Evolutionary conservation across 2,329 filamentous ascomycete species (phyloP).

Genomic region (Colletotrichum lini): DNA sequence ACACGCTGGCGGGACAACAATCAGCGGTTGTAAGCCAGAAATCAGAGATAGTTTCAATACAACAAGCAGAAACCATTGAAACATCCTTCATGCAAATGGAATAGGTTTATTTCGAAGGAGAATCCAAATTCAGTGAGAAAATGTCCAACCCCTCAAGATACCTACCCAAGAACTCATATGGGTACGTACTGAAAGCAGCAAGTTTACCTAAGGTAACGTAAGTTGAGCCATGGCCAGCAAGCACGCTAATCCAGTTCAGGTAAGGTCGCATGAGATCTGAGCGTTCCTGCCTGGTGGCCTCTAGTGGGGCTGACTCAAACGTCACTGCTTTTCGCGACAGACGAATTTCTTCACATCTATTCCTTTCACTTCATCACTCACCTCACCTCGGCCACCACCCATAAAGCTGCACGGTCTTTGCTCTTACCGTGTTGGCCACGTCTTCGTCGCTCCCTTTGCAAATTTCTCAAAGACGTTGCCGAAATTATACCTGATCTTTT

Average conservation of each 20-base stretch:
- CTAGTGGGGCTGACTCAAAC: slow-evolving; percentile 42
- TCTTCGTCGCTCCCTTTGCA: slow-evolving; percentile 6
- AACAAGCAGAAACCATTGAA: not conserved
- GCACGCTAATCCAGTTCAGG: slow-evolving; percentile 27
- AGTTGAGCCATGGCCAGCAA: not conserved
- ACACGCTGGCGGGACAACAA: not conserved
- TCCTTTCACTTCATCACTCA: slow-evolving; percentile 16
- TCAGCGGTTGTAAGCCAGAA: not conserved
- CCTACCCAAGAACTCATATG: too few relatives aligned
- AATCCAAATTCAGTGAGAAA: too few relatives aligned
- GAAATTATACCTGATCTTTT: not conserved
- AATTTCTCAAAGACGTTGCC: not conserved
- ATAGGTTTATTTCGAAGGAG: too few relatives aligned
- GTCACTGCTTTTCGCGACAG: slow-evolving; percentile 43
- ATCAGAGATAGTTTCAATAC: not conserved
- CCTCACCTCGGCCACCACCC: not conserved
- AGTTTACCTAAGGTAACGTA: not conserved
- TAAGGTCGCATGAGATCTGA: slow-evolving; percentile 29
- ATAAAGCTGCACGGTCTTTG: slow-evolving; percentile 9
- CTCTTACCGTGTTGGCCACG: not conserved
- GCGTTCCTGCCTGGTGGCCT: slow-evolving; percentile 31
- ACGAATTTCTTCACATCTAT: slow-evolving; percentile 36
- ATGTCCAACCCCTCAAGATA: not conserved
- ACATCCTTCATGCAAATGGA: too few relatives aligned
- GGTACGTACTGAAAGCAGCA: not conserved